Percentiles rank a stretch among this genome's conserved stretches.
phyloP scores from a whole-genome alignment of 257 asterid genomes.

The Orobanche coerulescens region DNA sequence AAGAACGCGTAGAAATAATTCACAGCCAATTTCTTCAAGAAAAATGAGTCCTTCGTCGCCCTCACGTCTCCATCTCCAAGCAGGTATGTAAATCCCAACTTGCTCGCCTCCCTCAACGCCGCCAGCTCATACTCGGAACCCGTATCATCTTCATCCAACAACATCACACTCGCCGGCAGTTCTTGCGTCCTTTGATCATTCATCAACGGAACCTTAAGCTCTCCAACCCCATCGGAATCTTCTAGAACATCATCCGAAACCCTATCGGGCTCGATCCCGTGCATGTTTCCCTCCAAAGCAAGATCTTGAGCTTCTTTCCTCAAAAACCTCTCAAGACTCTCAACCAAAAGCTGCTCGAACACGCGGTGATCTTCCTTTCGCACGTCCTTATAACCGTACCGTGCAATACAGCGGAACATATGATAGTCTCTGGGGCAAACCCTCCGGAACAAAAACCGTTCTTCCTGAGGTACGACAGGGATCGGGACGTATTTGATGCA shows the following conservation, averaged over 20 bases:
- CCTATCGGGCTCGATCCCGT: slow-evolving; percentile 36
- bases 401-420: slow-evolving; percentile 85
- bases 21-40: slow-evolving; percentile 67
- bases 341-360: slow-evolving; percentile 74
- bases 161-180: slow-evolving; percentile 46
- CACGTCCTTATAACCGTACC: slow-evolving; percentile 90
- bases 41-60: slow-evolving; percentile 72
- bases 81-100: slow-evolving; percentile 79
- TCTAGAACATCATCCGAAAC: not conserved
- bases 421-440: slow-evolving; percentile 88
- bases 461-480: slow-evolving; percentile 88
- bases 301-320: slow-evolving; percentile 74
- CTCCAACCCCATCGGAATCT: slow-evolving; percentile 34
- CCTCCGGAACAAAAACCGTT: slow-evolving; percentile 72
- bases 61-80: slow-evolving; percentile 85
- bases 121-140: slow-evolving; percentile 81
- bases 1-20: slow-evolving; percentile 80
- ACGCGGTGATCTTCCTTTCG: slow-evolving; percentile 79
- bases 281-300: slow-evolving; percentile 40
- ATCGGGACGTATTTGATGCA: slow-evolving; percentile 86
- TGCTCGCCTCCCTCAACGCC: slow-evolving; percentile 62
- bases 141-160: slow-evolving; percentile 59
- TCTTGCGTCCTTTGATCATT: slow-evolving; percentile 30
- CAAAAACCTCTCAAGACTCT: slow-evolving; percentile 64
- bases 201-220: slow-evolving; percentile 53